Conservation (phyloP, 176 grass and related monocot genomes). For the Paspalum notatum region DNA sequence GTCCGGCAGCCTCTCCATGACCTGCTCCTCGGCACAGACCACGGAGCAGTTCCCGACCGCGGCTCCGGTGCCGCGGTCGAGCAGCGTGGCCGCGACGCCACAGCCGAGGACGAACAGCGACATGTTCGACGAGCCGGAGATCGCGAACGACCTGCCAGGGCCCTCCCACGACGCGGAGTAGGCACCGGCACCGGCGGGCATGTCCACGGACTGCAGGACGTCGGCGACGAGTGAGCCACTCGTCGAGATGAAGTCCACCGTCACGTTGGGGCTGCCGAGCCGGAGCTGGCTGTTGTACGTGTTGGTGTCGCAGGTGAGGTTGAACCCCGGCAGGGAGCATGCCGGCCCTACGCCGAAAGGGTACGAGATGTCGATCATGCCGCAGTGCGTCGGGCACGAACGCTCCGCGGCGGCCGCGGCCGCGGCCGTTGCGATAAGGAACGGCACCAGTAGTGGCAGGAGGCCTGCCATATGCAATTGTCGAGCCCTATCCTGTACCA, state of each 20-base stretch:
- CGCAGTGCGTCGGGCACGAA: background rate
- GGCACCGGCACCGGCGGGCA: background rate
- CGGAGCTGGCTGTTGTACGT: background rate
- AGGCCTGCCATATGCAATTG: background rate
- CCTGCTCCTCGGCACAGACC: background rate
- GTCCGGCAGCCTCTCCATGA: background rate
- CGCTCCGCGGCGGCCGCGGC: background rate
- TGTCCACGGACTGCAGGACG: background rate
- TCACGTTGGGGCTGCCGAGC: slow-evolving; percentile 36
- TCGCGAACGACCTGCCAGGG: background rate
- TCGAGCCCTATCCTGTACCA: background rate
- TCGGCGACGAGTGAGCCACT: background rate
- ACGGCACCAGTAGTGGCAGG: slow-evolving; percentile 8
- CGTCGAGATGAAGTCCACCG: background rate
- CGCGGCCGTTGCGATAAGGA: background rate
- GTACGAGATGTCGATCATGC: background rate
- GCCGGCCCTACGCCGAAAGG: background rate
- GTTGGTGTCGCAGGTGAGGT: slow-evolving; percentile 8
- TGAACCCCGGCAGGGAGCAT: slow-evolving; percentile 21
- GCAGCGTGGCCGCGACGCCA: background rate
- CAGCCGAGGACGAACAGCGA: slow-evolving; percentile 3
- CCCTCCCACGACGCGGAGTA: background rate
- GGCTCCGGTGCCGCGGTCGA: background rate
- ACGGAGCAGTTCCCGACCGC: slow-evolving; percentile 1
- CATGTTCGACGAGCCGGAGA: background rate